Evolutionary conservation across 257 asterid species (phyloP), one percentile per base, ranked within the genome.

Genomic region (Asclepias syriaca): DNA sequence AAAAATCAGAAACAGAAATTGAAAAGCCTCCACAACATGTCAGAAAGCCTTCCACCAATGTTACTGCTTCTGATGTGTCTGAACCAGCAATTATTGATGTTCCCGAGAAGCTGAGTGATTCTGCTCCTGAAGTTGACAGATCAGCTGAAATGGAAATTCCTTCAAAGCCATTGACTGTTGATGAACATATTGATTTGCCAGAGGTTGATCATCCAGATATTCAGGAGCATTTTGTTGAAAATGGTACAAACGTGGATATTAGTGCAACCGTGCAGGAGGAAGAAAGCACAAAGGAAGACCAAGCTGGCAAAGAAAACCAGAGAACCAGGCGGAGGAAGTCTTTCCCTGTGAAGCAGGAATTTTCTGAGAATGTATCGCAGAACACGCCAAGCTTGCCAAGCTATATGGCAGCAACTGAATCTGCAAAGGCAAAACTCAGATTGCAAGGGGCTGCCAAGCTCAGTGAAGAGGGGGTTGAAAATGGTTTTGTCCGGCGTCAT

Each of bases 391-490:
- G 84, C 73, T 66, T 94, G 77, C 97, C 98, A 11, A 91, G 98
- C 77, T 94, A 94, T 77, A 94, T 94, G 98, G 93, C 89, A 3
- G 96, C 96, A 24, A 94, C 97, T 39, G 84, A 83, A 80, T 94
- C 97, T 63, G 98, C 96, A 22, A 94, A 91, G 82, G 98, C 97
- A 43, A 94, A 91, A 87, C 98, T 94, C 63, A 88, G 90, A 85
- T 85, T 91, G 57, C 96, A 92, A 77, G 96, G 87, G 8, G 70
- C 95, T 71, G 63, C 82, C 11, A 87, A 80, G 76, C n/a, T 80
- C 53, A 83, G 58, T 55, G 98, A 85, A 75, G 95, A 88, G n/a
- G 89, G 61, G 22, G 70, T 79, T 60, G 95, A 87, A 67, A 77
- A 82, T 80, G 87, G 81, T 46, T 72, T 77, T 55, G 75, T 74